phyloP scores from a whole-genome alignment of 768 basidiomycete genomes.

The Pholiota conissans region DNA sequence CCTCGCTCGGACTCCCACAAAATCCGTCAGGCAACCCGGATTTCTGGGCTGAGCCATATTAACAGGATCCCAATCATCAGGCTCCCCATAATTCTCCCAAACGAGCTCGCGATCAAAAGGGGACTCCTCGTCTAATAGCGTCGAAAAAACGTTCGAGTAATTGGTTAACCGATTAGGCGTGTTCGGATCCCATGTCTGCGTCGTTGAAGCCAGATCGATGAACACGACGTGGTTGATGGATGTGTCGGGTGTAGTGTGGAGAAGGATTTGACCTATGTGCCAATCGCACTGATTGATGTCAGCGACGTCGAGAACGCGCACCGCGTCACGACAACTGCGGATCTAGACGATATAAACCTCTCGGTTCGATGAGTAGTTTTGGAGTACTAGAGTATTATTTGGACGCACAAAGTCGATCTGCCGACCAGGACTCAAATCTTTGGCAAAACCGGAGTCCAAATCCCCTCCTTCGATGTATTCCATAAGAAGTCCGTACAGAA shows the following conservation, averaged over 20 bases:
- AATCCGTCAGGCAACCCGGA: too few species aligned
- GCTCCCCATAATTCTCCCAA: conserved; percentile 8
- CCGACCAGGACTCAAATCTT: neutral
- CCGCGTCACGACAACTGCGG: conserved; percentile 18
- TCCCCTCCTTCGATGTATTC: conserved; percentile 13
- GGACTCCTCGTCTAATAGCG: too few species aligned
- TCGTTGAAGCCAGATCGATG: conserved; percentile 16
- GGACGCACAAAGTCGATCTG: neutral
- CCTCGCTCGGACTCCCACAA: too few species aligned
- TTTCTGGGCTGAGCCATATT: too few species aligned
- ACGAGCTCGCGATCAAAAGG: too few species aligned
- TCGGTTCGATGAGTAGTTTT: neutral
- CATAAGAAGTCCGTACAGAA: conserved; percentile 16
- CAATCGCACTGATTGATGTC: conserved; percentile 22
- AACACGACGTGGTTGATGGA: conserved; percentile 15
- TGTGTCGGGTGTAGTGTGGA: conserved; percentile 13
- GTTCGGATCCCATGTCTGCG: conserved; percentile 11
- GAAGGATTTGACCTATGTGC: conserved; percentile 20
- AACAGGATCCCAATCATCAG: too few species aligned
- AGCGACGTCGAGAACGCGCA: conserved; percentile 22
- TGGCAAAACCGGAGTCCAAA: neutral
- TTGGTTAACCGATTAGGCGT: conserved; percentile 9
- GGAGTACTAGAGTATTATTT: neutral
- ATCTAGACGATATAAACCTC: conserved; percentile 13
- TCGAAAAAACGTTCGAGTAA: neutral